Evolutionary conservation across 2,329 filamentous ascomycete genomes (phyloP), one percentile per base, ranked within the genome.

Genomic region (Colletotrichum trifolii): DNA sequence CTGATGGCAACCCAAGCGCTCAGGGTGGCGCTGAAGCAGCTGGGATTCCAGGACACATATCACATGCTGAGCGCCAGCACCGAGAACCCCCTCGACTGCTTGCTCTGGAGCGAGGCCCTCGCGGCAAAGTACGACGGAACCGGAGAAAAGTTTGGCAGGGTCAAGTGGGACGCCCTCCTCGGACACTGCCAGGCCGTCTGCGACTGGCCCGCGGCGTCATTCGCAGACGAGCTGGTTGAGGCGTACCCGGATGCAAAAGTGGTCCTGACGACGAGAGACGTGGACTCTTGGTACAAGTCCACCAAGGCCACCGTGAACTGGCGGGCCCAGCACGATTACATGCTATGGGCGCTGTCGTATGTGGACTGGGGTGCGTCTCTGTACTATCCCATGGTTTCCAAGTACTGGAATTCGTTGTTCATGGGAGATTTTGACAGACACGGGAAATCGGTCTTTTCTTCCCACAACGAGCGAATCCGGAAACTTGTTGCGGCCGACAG

Each of bases 61-160:
- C 69, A 70, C 54, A 67, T 64, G 49, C 43, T 64, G 39, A 64
- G 53, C 38, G 54, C 48, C 3, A 63, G 60, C 49, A 42, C 52
- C 8, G 64, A 67, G n/a, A 54, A 61, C 43, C 53, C 62, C 2
- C 62, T 52, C 3, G 57, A 65, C 25, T 87, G 85, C 59, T 79
- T 90, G 46, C 86, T 91, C 79, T 92, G 90, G 90, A 86, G 87
- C 77, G 87, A 91, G 68, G 89, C 89, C 35, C 82, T 92, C 60
- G 79, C 80, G 15, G 87, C 88, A 69, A 81, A 81, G 68, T 81
- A 79, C 68, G 74, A 76, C 54, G 70, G 69, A 38, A 67, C 35
- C 6, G 49, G 58, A 6, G 11, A 13, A 6, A 42, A 3, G 1
- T 73, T 76, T 9, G 54, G 46, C 6, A 48, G 50, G n/a, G 36